Base-by-base conservation (phyloP, 2,329 filamentous ascomycete species). In the Piedraia hortae region DNA sequence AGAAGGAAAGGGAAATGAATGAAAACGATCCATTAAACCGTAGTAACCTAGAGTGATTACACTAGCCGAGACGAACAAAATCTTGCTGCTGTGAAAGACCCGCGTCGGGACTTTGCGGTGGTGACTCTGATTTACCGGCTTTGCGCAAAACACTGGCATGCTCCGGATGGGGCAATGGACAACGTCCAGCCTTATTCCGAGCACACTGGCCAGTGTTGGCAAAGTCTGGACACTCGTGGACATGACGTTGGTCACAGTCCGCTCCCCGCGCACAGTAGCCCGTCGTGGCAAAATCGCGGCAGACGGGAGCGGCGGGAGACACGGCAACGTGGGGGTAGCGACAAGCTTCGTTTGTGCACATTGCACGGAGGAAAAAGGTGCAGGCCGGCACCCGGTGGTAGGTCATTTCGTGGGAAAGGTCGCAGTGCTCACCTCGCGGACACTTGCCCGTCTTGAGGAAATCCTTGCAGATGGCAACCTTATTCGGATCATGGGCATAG, bases 391-490 rank as follows among this genome's bases (percentile, higher is more conserved):
- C 73, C 47, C 82, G 72, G 46, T 91, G 62, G 32, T 77, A 62
- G 24, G 61, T 73, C 31, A 74, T 54, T 21, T 85, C 68, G 57
- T 93, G 85, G 31, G 80, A 90, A 28, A 93, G 59, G 47, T 89
- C 74, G 57, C 85, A 97, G 38, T 58, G 58, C 39, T 69, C 61
- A 47, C 77, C 77, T 43, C 62, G 62, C 34, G 55, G 51, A 51
- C 85, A 97, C 37, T 59, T 56, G 40, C 73, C 70, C 41, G 71
- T 78, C 38, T 68, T 66, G 24, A 93, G 56, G 42, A 72, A 78
- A 24, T 74, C 67, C 47, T 75, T 85, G 63, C 85, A 97, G 25
- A 85, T 66, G 25, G 82, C 74, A 37, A 89, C 74, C 49, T 75
- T 89, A 41, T 63, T 54, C 18, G 72, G 62, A 40, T 97, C 74